Conservation (phyloP, 306 rosid genomes). For the Crotalaria pallida region DNA sequence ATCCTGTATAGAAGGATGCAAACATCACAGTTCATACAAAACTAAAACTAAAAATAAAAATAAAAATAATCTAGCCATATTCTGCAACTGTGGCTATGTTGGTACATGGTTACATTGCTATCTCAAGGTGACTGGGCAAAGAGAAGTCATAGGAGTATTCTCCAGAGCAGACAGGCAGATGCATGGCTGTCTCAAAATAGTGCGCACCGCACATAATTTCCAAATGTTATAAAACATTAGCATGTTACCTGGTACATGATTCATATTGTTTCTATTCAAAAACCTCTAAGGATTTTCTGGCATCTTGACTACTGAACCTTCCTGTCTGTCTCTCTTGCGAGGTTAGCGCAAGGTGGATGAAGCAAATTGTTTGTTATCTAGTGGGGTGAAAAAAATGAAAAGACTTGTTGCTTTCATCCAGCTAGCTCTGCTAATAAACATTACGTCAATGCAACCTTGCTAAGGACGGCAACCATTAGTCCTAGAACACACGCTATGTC, state of each 20-base stretch:
- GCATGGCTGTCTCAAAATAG: not conserved
- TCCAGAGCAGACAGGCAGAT: slow-evolving; percentile 11
- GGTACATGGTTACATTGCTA: not conserved
- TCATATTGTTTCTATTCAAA: not conserved
- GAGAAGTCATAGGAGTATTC: slow-evolving; percentile 23
- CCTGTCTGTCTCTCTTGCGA: not conserved
- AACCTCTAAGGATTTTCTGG: not conserved
- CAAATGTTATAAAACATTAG: not conserved
- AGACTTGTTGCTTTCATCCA: slow-evolving; percentile 22
- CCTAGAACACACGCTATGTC: slow-evolving; percentile 28
- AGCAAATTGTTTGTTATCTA: not conserved
- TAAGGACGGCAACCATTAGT: slow-evolving; percentile 34
- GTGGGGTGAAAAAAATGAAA: not conserved
- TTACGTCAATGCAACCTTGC: slow-evolving; percentile 18
- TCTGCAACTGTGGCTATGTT: slow-evolving; percentile 18
- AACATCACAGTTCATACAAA: not conserved
- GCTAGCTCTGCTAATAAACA: slow-evolving; percentile 25
- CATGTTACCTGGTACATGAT: not conserved
- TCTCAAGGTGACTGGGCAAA: not conserved
- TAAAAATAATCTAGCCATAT: slow-evolving; percentile 3
- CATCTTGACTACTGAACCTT: not conserved
- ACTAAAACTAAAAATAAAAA: too few relatives aligned
- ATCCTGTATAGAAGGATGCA: not conserved
- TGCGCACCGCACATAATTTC: not conserved
- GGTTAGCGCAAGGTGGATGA: not conserved